Evolutionary conservation across 352 stramenopile species (phyloP).

Genomic region (Pythium phragmiticola): DNA sequence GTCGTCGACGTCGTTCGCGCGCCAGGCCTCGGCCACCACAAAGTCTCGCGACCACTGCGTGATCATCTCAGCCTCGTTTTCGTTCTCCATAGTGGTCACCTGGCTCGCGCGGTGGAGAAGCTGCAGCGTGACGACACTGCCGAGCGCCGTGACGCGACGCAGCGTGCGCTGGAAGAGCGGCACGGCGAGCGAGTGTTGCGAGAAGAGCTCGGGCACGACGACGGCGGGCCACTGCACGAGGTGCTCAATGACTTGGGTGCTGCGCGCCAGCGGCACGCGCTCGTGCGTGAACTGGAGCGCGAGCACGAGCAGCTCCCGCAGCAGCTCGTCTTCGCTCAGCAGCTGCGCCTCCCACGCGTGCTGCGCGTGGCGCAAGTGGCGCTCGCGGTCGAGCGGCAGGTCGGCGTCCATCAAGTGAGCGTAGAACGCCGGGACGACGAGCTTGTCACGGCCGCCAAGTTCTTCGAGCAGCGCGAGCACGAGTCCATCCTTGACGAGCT

Average conservation of each 20-base stretch:
- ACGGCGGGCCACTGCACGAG: slow-evolving; percentile 24
- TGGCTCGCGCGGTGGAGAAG: slow-evolving; percentile 23
- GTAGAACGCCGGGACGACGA: slow-evolving; percentile 35
- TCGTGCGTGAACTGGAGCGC: slow-evolving; percentile 43
- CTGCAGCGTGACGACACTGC: slow-evolving; percentile 17
- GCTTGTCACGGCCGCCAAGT: slow-evolving; percentile 41
- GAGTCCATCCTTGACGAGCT: slow-evolving; percentile 58
- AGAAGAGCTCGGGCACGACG: slow-evolving; percentile 28
- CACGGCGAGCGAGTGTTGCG: slow-evolving; percentile 19
- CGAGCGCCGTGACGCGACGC: slow-evolving; percentile 15
- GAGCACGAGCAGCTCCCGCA: slow-evolving; percentile 58
- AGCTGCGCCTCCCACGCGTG: slow-evolving; percentile 58
- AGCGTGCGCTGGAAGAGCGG: slow-evolving; percentile 21
- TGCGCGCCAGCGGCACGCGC: slow-evolving; percentile 29
- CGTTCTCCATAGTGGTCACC: background rate
- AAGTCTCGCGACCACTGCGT: slow-evolving; percentile 13
- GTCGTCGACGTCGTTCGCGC: slow-evolving; percentile 19
- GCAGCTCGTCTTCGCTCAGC: slow-evolving; percentile 52
- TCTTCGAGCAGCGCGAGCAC: slow-evolving; percentile 57
- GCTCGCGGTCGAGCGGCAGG: slow-evolving; percentile 17
- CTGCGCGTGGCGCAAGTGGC: slow-evolving; percentile 28
- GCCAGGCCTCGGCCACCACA: slow-evolving; percentile 21
- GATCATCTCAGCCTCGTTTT: slow-evolving; percentile 15
- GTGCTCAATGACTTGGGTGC: slow-evolving; percentile 16
- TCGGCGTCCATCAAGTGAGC: slow-evolving; percentile 24